Base-by-base conservation (phyloP, 2,329 filamentous ascomycete genomes). In the Fusarium subglutinans region DNA sequence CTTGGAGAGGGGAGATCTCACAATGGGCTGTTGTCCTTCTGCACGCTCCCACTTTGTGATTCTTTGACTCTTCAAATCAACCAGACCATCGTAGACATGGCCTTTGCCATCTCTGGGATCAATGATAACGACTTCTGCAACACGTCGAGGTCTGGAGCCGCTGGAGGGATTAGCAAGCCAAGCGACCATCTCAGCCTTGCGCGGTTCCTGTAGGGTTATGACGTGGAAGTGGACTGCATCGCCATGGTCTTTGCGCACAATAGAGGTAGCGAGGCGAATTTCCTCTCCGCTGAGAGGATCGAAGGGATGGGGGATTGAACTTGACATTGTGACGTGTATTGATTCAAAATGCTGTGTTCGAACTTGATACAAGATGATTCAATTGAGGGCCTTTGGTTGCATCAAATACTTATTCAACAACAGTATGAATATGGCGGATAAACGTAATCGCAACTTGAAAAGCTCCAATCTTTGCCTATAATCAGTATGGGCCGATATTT, bases 121-220 rank as follows among this genome's bases (percentile, higher is more conserved):
- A 81, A 98, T 95, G 24, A 91, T 93, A 7, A 97, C 94, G 2
- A 96, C 88, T 81, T 98, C 95, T 20, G 94, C 95, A 12, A 94
- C 85, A 78, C 95, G 90, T 37, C 87, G 82, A 14, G 95, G 95
- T 47, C 90, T 87, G 3, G 90, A 86, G 0, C 86, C 84, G 18
- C 85, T 87, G 26, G 89, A 83, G 2, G 93, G 90, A 66, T 90
- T 87, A 51, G 88, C 90, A 22, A 97, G 83, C 94, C 94, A 98
- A 68, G 88, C 89, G 79, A 91, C 87, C 93, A 97, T 95, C 77
- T 94, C 91, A 47, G 88, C 90, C 86, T 98, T 98, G 74, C 92
- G 92, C 54, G 95, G 95, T 86, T 98, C 95, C 78, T 91, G 92
- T 33, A 97, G 86, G 5, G 94, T 93, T 67, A 98, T 91, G 14